Conservation (phyloP, 2,329 filamentous ascomycete genomes). For the Trichophyton benhamiae region DNA sequence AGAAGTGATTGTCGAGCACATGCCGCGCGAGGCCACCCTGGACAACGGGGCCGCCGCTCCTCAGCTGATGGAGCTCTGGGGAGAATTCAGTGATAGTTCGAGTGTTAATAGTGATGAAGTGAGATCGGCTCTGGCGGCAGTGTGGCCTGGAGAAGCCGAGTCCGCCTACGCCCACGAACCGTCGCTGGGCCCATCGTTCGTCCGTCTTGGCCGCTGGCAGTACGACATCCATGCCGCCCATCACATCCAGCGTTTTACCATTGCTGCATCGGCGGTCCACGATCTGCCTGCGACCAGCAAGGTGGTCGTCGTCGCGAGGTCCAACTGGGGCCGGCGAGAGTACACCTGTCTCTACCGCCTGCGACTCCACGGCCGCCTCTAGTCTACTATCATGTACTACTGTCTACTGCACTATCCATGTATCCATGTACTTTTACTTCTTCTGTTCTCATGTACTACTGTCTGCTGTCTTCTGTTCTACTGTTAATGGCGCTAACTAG, state of each 20-base stretch:
- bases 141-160: constrained; percentile 21
- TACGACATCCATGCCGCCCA: constrained; percentile 27
- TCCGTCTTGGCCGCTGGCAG: constrained; percentile 29
- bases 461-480: no score
- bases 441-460: not conserved
- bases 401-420: no score
- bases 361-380: constrained; percentile 29
- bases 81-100: constrained; percentile 36
- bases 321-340: constrained; percentile 31
- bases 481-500: no score
- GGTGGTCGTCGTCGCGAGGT: constrained; percentile 31
- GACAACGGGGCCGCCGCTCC: constrained; percentile 48
- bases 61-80: constrained; percentile 58
- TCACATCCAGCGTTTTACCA: constrained; percentile 28
- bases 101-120: no score
- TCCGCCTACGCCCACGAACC: constrained; percentile 26
- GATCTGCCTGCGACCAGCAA: constrained; percentile 24
- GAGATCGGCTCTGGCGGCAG: constrained; percentile 17
- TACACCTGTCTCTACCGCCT: constrained; percentile 38
- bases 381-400: not conserved
- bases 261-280: constrained; percentile 28
- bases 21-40: constrained; percentile 48
- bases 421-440: no score
- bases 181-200: constrained; percentile 26
- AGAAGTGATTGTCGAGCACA: constrained; percentile 61